A percentile compares a stretch with the other conserved stretches of the same genome.
phyloP scores from a whole-genome alignment of 345 rosid genomes.

The Eucalyptus polybractea region DNA sequence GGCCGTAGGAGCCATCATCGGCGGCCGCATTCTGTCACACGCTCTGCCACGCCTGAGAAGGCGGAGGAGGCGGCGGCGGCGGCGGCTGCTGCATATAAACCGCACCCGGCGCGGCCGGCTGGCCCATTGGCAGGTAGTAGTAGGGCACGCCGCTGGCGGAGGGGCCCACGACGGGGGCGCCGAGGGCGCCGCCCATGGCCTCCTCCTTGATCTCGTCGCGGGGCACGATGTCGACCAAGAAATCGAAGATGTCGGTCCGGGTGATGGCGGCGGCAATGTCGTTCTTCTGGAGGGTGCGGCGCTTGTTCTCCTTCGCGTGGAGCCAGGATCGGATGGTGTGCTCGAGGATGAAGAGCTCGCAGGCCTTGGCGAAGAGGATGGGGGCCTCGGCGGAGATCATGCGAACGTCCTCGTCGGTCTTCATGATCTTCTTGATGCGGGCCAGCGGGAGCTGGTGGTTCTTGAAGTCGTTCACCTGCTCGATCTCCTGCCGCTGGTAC shows the following conservation, averaged over 20 bases:
- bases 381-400: constrained; percentile 99
- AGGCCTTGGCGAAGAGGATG: constrained; percentile 82
- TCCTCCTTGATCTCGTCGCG: constrained; percentile 87
- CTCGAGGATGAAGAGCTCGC: constrained; percentile 90
- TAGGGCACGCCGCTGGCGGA: constrained; percentile 77
- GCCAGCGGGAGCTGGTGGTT: constrained; percentile 96
- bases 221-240: constrained; percentile 80
- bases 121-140: constrained; percentile 79
- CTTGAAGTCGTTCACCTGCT: constrained; percentile 85
- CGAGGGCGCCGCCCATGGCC: not conserved
- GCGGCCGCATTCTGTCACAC: constrained; percentile 68
- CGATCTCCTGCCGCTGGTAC: constrained; percentile 85
- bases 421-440: constrained; percentile 95
- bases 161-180: constrained; percentile 8
- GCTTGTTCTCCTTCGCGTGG: constrained; percentile 90
- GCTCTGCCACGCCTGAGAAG: constrained; percentile 94
- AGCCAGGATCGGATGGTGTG: constrained; percentile 95
- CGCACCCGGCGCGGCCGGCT: constrained; percentile 22
- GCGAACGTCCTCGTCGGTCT: constrained; percentile 94
- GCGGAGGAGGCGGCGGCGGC: constrained; percentile 57
- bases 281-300: constrained; percentile 89
- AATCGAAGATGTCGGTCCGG: constrained; percentile 79
- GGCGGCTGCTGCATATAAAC: constrained; percentile 4
- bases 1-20: constrained; percentile 49
- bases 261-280: constrained; percentile 93